Conservation (phyloP, 257 asterid genomes). For the Solanum virginianum region DNA sequence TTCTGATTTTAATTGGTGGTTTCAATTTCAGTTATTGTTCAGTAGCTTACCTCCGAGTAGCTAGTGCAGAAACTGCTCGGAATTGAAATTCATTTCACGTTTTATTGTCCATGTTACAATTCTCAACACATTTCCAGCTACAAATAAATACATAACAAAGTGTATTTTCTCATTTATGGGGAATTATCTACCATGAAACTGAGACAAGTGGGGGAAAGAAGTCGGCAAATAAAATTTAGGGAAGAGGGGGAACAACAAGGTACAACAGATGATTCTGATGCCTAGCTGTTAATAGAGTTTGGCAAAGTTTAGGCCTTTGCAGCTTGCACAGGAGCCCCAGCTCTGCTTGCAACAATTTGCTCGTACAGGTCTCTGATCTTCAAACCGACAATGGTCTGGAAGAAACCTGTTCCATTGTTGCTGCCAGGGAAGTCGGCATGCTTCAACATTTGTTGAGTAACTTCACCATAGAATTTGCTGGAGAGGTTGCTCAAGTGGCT, state of each 20-base stretch:
- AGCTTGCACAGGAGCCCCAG: slow-evolving; percentile 43
- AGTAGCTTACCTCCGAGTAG: background rate
- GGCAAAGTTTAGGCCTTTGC: slow-evolving; percentile 43
- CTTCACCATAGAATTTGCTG: slow-evolving; percentile 89
- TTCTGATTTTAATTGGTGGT: background rate
- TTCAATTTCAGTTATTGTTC: background rate
- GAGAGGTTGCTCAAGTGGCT: slow-evolving; percentile 97
- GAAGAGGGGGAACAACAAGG: background rate
- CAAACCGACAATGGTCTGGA: slow-evolving; percentile 83
- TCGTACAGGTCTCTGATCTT: slow-evolving; percentile 90
- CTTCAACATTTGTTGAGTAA: slow-evolving; percentile 95
- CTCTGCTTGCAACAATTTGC: slow-evolving; percentile 58
- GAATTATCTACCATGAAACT: slow-evolving; percentile 16
- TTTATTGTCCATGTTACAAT: slow-evolving; percentile 49
- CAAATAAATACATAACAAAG: slow-evolving; percentile 24
- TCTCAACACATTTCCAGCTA: slow-evolving; percentile 37
- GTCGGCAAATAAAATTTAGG: slow-evolving; percentile 4
- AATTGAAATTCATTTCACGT: slow-evolving; percentile 12
- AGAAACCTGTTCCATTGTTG: slow-evolving; percentile 95
- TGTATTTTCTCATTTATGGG: slow-evolving; percentile 9
- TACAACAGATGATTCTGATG: background rate
- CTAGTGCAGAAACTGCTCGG: background rate
- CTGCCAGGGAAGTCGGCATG: slow-evolving; percentile 94
- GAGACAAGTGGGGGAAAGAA: slow-evolving; percentile 17
- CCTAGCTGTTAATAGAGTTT: background rate